A percentile compares a stretch with the other conserved stretches of the same genome.
These are phyloP conservation scores for Xerophyta viscosa DNA, from an alignment of 106 monocot species.

Conservation along the genomic window DNA sequence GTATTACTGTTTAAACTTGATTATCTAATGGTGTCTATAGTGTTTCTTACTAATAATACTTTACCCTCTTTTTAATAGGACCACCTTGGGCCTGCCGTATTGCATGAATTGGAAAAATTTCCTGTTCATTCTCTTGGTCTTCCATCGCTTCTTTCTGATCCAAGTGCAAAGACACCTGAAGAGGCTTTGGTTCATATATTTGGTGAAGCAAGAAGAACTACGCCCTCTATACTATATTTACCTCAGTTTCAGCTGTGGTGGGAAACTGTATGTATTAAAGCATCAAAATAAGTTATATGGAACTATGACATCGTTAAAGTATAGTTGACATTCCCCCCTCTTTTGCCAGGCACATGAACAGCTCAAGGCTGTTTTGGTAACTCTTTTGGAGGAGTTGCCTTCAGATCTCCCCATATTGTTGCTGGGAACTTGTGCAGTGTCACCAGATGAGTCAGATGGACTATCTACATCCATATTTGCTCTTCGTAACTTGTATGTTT, in stretches of 20 bases:
- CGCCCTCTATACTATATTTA: conserved; percentile 84
- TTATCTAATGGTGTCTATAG: neutral
- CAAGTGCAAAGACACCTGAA: conserved; percentile 95
- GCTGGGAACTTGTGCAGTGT: conserved; percentile 33
- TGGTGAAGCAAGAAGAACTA: conserved; percentile 92
- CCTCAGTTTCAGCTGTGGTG: conserved; percentile 99
- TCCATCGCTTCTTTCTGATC: conserved; percentile 97
- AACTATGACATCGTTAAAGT: too few species aligned
- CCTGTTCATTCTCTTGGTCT: conserved; percentile 94
- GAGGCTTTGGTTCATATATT: conserved; percentile 99
- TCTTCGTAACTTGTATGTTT: conserved; percentile 28
- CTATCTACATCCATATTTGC: conserved; percentile 27
- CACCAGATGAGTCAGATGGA: conserved; percentile 27
- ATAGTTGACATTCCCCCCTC: neutral
- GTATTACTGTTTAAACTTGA: conserved; percentile 27
- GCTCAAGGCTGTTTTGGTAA: conserved; percentile 38
- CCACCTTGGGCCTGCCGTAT: conserved; percentile 91
- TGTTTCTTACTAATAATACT: too few species aligned
- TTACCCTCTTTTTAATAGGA: conserved; percentile 71
- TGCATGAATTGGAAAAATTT: conserved; percentile 98
- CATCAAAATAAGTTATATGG: neutral
- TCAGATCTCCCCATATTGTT: conserved; percentile 35
- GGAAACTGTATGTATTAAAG: conserved; percentile 69
- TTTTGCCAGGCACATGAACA: conserved; percentile 32
- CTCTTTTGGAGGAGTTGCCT: conserved; percentile 43